phyloP scores from a whole-genome alignment of 306 rosid genomes.

The Medicago truncatula region DNA sequence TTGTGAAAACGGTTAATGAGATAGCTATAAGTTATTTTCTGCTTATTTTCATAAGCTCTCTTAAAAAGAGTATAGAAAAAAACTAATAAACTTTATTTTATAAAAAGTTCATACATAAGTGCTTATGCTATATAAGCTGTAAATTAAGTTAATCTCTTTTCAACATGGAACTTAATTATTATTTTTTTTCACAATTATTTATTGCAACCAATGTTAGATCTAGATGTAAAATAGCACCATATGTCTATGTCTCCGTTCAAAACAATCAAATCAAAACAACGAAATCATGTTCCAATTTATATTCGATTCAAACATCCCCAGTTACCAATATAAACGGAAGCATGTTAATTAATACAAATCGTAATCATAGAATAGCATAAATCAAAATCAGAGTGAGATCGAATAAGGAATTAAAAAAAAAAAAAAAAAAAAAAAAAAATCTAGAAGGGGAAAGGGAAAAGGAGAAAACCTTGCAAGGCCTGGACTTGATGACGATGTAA shows the following conservation, averaged over 20 bases:
- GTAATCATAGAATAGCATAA: not conserved
- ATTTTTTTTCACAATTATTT: too few species aligned
- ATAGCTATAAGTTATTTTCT: too few species aligned
- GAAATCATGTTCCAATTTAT: not conserved
- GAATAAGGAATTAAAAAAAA: not conserved
- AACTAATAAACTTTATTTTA: too few species aligned
- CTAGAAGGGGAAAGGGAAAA: not conserved
- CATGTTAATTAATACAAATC: not conserved
- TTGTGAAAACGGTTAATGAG: too few species aligned
- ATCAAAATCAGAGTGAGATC: not conserved
- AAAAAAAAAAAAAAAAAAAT: not conserved
- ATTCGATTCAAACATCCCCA: not conserved
- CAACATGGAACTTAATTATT: too few species aligned
- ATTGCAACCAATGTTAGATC: not conserved
- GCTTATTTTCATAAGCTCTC: too few species aligned
- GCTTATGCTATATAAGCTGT: too few species aligned
- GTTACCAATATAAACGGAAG: not conserved
- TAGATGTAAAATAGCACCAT: not conserved
- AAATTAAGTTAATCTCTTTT: too few species aligned
- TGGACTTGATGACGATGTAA: slow-evolving; percentile 66
- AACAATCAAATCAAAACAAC: slow-evolving; percentile 18
- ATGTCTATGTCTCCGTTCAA: not conserved
- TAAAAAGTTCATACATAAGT: too few species aligned
- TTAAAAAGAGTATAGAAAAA: too few species aligned
- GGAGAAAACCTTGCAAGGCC: slow-evolving; percentile 67